Evolutionary conservation across 2,329 filamentous ascomycete genomes (phyloP).

Genomic region (Trematosphaeria pertusa): DNA sequence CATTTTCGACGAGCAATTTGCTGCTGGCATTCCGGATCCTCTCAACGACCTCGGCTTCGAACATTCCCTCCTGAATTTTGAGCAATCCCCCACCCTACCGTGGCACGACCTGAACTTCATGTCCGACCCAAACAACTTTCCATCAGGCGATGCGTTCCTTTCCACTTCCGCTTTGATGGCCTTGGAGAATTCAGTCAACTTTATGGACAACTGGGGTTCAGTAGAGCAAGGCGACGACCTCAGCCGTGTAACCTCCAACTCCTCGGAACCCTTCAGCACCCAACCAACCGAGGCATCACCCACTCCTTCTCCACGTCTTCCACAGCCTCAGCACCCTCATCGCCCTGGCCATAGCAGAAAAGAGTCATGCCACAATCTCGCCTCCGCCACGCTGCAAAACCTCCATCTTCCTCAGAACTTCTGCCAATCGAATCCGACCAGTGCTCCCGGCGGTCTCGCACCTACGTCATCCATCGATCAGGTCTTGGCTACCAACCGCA

Average conservation of each 20-base stretch:
- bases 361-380: conserved; percentile 14
- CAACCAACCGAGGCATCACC: conserved; percentile 10
- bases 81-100: conserved; percentile 8
- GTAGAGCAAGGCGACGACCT: conserved; percentile 10
- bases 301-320: conserved; percentile 2
- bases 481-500: conserved; percentile 10
- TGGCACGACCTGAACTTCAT: conserved; percentile 18
- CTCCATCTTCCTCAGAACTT: conserved; percentile 16
- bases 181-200: conserved; percentile 11
- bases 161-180: conserved; percentile 11
- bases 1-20: conserved; percentile 7
- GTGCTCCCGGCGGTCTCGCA: conserved; percentile 2
- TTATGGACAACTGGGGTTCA: conserved; percentile 12
- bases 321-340: conserved; percentile 3
- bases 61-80: conserved; percentile 9
- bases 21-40: conserved; percentile 9
- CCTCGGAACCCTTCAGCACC: conserved; percentile 8
- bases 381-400: conserved; percentile 14
- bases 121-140: conserved; percentile 5
- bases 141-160: conserved; percentile 4
- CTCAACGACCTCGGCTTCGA: conserved; percentile 8
- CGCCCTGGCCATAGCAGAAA: conserved; percentile 10
- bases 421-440: conserved; percentile 13
- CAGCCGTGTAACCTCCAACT: conserved; percentile 8
- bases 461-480: conserved; percentile 12